Base-by-base conservation (phyloP, 2,329 filamentous ascomycete species). In the Talaromyces sp. region DNA sequence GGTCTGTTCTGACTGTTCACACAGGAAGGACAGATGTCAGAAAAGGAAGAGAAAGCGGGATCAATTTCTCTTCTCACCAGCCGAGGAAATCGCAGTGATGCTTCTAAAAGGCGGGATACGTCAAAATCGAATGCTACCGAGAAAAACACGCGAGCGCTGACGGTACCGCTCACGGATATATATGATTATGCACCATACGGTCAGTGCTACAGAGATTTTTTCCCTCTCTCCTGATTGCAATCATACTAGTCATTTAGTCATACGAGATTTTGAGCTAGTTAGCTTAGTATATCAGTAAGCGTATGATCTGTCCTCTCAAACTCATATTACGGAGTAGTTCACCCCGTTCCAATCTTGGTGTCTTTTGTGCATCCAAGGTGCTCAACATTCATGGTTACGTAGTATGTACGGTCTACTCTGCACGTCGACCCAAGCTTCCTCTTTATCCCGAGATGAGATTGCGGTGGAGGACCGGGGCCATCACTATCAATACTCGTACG, bases 391-490 rank as follows among this genome's bases (percentile, higher is more conserved):
- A n/a, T 48, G 28, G 28, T 21, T 48, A 48, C 25, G 19, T 37
- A 15, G 48, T n/a, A n/a, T n/a, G 56, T 41, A 11, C 53, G 2
- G n/a, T n/a, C n/a, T n/a, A n/a, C 10, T 17, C 53, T 56, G 57
- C 57, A 56, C 19, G 28, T 45, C 52, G 19, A 43, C 46, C 51
- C 43, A 56, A 56, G 35, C 52, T 56, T 40, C 56, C 57, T 59
- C 22, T 45, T 56, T 59, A 39, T 59, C 35, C 57, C 57, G 45
- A 48, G 17, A 48, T 13, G 57, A 59, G 57, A 59, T 59, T 52
- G 57, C 56, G 53, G 53, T 40, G 37, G 53, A 37, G n/a, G 15
- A n/a, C n/a, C 21, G 22, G 13, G 46, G 25, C 25, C 3, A 28
- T 28, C 4, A 28, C n/a, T n/a, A 28, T 28, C 25, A 3, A 28